phyloP scores from a whole-genome alignment of 768 basidiomycete genomes.

The Agrocybe praecox region DNA sequence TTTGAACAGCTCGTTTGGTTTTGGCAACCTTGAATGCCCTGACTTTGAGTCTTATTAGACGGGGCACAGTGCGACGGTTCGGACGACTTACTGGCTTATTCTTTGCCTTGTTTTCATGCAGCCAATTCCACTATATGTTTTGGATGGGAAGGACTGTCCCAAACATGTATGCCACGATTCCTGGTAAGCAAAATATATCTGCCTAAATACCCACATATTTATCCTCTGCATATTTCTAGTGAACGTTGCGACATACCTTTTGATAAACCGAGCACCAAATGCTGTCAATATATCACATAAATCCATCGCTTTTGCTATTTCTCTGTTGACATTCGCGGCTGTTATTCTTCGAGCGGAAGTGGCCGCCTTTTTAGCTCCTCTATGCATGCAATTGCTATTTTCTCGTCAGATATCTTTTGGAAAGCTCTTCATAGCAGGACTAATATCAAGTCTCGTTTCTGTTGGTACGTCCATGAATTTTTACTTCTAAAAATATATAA shows the following conservation, averaged over 20 bases:
- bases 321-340: constrained; percentile 64
- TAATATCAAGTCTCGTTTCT: constrained; percentile 50
- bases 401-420: constrained; percentile 42
- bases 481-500: background rate
- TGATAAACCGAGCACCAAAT: constrained; percentile 47
- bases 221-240: constrained; percentile 37
- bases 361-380: constrained; percentile 60
- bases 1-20: constrained; percentile 66
- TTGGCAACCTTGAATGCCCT: constrained; percentile 68
- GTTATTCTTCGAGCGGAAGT: constrained; percentile 84
- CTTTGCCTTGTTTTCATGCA: constrained; percentile 70
- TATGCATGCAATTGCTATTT: constrained; percentile 57
- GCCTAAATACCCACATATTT: background rate
- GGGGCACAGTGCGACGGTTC: constrained; percentile 64
- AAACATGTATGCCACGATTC: constrained; percentile 88
- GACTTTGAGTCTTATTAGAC: constrained; percentile 63
- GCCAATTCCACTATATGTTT: constrained; percentile 91
- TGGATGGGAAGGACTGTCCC: constrained; percentile 95
- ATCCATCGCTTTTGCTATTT: constrained; percentile 45
- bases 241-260: constrained; percentile 53
- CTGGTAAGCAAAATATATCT: constrained; percentile 48
- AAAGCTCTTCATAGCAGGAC: constrained; percentile 49
- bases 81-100: constrained; percentile 57
- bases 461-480: constrained; percentile 41
- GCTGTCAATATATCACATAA: constrained; percentile 35